phyloP scores from a whole-genome alignment of 2,329 filamentous ascomycete genomes.

The Stachybotrys elegans region DNA sequence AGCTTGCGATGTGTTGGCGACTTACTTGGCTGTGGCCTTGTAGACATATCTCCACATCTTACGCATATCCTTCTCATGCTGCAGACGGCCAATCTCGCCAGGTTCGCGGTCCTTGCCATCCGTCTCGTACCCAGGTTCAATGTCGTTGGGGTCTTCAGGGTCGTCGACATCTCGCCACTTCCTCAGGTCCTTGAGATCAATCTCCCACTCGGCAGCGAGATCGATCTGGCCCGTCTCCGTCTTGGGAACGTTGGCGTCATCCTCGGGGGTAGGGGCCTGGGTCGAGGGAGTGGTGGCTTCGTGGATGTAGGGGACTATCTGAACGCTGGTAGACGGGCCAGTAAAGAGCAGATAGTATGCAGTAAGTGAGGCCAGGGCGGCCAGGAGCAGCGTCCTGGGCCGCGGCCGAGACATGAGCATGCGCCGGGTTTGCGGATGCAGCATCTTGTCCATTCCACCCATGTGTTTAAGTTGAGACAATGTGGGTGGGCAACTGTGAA shows the following conservation, averaged over 20 bases:
- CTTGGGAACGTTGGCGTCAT: conserved; percentile 7
- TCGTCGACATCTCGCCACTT: conserved; percentile 31
- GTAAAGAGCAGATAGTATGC: conserved; percentile 40
- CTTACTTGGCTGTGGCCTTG: conserved; percentile 35
- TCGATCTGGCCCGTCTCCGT: conserved; percentile 2
- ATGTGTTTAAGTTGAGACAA: conserved; percentile 11
- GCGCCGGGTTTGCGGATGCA: conserved; percentile 22
- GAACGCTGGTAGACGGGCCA: conserved; percentile 25
- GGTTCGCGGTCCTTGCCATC: conserved; percentile 28
- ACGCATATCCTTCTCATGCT: conserved; percentile 38
- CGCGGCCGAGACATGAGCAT: conserved; percentile 29
- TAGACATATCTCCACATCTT: conserved; percentile 35
- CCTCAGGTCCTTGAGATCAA: conserved; percentile 28
- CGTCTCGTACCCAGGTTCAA: conserved; percentile 29
- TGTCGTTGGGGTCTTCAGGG: conserved; percentile 26
- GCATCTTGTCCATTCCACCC: conserved; percentile 24
- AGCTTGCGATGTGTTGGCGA: conserved; percentile 12
- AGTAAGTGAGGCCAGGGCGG: conserved; percentile 32
- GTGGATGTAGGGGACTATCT: conserved; percentile 26
- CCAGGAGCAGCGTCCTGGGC: conserved; percentile 35
- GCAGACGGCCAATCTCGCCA: conserved; percentile 26
- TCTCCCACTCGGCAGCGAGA: conserved; percentile 22
- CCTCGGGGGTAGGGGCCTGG: conserved; percentile 6
- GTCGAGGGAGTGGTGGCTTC: conserved; percentile 8
- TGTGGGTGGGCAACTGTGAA: background rate